Percentiles rank a stretch among this genome's conserved stretches.
These are phyloP conservation scores for Limonomyces culmigenus DNA, from an alignment of 1,284 basidiomycete species.

Conservation along the genomic window DNA sequence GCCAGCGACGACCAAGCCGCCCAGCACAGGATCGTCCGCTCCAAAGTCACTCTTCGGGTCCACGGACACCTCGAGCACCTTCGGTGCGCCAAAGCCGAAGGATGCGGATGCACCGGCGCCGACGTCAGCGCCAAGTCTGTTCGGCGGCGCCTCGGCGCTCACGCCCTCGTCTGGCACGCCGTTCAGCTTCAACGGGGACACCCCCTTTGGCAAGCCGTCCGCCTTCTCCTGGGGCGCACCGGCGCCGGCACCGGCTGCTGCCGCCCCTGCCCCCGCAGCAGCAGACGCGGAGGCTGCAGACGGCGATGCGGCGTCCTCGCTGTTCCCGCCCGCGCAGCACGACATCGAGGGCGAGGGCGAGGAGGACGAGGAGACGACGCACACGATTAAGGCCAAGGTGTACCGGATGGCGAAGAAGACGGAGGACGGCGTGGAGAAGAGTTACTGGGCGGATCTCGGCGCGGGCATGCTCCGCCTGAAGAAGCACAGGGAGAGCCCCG, in stretches of 20 bases:
- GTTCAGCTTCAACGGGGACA: neutral
- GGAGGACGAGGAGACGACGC: conserved; percentile 61
- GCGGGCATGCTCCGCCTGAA: conserved; percentile 51
- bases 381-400: conserved; percentile 46
- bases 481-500: conserved; percentile 40
- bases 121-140: neutral
- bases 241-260: conserved; percentile 6
- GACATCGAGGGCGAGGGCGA: conserved; percentile 68
- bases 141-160: neutral
- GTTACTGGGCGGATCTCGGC: conserved; percentile 39
- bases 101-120: neutral
- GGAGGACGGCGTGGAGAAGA: conserved; percentile 25
- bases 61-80: neutral
- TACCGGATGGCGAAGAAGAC: conserved; percentile 34
- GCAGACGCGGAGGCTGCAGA: conserved; percentile 17
- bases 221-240: neutral
- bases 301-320: conserved; percentile 15
- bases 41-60: neutral
- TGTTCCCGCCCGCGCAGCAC: conserved; percentile 25
- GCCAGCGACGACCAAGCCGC: conserved; percentile 1
- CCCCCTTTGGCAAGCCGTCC: neutral
- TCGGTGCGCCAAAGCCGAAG: conserved; percentile 1
- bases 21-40: conserved; percentile 8
- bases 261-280: conserved; percentile 6
- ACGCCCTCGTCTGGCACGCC: conserved; percentile 1